Evolutionary conservation across 768 basidiomycete genomes (phyloP), one percentile per base, ranked within the genome.

Genomic region (Gloeopeniophorella convolvens): DNA sequence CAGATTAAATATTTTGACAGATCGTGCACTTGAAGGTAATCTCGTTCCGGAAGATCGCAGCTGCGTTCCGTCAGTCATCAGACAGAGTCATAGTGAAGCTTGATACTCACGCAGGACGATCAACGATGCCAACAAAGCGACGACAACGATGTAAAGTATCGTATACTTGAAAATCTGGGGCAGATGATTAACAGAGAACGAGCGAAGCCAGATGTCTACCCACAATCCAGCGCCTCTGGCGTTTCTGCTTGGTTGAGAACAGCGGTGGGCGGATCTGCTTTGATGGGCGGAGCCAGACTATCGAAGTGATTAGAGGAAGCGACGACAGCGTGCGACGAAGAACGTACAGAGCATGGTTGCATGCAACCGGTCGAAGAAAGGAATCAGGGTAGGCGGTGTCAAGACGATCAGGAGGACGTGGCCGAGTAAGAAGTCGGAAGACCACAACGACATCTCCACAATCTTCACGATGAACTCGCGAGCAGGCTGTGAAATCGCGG

Each of bases 381-480:
- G 96, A 50, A 98, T 74, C 59, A 95, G 64, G 59, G 89, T 80
- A 7, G 93, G 90, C 5, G 88, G 85, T 4, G 90, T 89, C 60
- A 98, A 68, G 75, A 97, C 79, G 74, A 97, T 89, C 54, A 97
- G 72, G 36, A 98, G 74, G 63, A 97, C 64, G 65, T 92, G 89
- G 5, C 85, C 88, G 9, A 89, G 74, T 45, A 97, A 74, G 59
- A 98, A 84, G 69, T 98, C 96, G 16, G 89, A 93, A 58, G 89
- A 88, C 88, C 95, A 98, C 18, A 98, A 66, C 36, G 89, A 89
- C 66, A 98, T 73, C 69, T 98, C 96, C 59, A 98, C 90, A 55
- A 93, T 88, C 77, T 99, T 99, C 72, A 98, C 95, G 56, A 97
- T 70, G 60, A 91, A 97, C 73, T 98, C 96, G 64, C 96, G 86